Evolutionary conservation across 1,284 basidiomycete genomes (phyloP).

Genomic region (Caloboletus firmus): DNA sequence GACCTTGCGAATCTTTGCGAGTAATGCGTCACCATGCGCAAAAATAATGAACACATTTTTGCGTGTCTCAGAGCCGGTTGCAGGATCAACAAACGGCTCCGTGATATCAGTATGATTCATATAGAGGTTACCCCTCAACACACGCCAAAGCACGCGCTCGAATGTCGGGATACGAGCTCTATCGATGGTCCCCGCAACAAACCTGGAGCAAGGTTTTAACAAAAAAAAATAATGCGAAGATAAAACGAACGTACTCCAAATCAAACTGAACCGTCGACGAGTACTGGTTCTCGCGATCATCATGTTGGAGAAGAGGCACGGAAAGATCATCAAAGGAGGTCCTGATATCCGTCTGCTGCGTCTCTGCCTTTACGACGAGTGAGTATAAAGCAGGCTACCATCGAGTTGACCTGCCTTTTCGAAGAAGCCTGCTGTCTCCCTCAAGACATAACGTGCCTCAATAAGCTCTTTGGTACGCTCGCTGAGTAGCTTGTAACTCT

Average conservation of each 20-base stretch:
- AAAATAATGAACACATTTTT: constrained; percentile 99
- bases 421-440: constrained; percentile 97
- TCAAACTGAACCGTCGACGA: constrained; percentile 69
- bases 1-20: constrained; percentile 98
- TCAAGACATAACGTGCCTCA: constrained; percentile 90
- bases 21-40: constrained; percentile 90
- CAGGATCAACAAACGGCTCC: constrained; percentile 89
- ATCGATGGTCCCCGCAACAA: constrained; percentile 96
- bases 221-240: background rate
- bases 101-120: constrained; percentile 99
- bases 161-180: constrained; percentile 90
- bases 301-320: constrained; percentile 89
- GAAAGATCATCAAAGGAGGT: constrained; percentile 92
- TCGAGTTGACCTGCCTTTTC: constrained; percentile 58
- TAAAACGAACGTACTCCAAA: constrained; percentile 64
- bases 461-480: constrained; percentile 86
- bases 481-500: constrained; percentile 87
- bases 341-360: constrained; percentile 76
- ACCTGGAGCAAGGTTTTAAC: constrained; percentile 46
- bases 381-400: background rate
- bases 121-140: constrained; percentile 96
- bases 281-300: constrained; percentile 77
- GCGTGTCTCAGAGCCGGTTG: constrained; percentile 77
- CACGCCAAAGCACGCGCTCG: constrained; percentile 97
- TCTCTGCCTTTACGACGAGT: constrained; percentile 63